phyloP scores from a whole-genome alignment of 192 early-diverging fungal genomes.

The Backusella morwellensis region DNA sequence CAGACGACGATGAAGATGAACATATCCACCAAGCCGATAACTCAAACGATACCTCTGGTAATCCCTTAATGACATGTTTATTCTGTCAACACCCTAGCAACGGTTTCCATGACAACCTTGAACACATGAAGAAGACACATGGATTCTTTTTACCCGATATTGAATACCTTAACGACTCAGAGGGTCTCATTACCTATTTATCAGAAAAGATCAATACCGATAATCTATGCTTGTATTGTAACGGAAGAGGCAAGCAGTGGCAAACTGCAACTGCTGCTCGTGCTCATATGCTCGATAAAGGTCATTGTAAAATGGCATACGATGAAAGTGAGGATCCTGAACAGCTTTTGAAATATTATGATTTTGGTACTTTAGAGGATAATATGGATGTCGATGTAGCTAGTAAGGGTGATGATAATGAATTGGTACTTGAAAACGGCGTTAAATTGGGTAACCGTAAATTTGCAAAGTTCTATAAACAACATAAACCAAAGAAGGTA shows the following conservation, averaged over 20 bases:
- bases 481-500: not conserved
- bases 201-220: constrained; percentile 91
- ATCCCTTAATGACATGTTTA: constrained; percentile 56
- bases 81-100: constrained; percentile 77
- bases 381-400: constrained; percentile 7
- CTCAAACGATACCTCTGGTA: not conserved
- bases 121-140: constrained; percentile 89
- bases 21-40: not conserved
- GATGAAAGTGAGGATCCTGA: constrained; percentile 86
- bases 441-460: constrained; percentile 17
- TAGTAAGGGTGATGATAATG: not conserved
- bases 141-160: constrained; percentile 96
- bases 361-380: constrained; percentile 63
- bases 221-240: constrained; percentile 95
- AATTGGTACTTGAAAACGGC: constrained; percentile 16
- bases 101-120: constrained; percentile 71
- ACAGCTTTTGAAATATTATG: constrained; percentile 93
- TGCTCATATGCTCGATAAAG: constrained; percentile 92
- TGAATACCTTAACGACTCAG: constrained; percentile 83
- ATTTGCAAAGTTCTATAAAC: constrained; percentile 17
- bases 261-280: constrained; percentile 85
- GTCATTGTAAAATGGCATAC: constrained; percentile 94
- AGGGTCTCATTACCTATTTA: constrained; percentile 85
- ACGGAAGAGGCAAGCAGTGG: constrained; percentile 82
- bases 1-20: constrained; percentile 11